Base-by-base conservation (phyloP, 2,329 filamentous ascomycete genomes). In the Fusarium sulawesiense region DNA sequence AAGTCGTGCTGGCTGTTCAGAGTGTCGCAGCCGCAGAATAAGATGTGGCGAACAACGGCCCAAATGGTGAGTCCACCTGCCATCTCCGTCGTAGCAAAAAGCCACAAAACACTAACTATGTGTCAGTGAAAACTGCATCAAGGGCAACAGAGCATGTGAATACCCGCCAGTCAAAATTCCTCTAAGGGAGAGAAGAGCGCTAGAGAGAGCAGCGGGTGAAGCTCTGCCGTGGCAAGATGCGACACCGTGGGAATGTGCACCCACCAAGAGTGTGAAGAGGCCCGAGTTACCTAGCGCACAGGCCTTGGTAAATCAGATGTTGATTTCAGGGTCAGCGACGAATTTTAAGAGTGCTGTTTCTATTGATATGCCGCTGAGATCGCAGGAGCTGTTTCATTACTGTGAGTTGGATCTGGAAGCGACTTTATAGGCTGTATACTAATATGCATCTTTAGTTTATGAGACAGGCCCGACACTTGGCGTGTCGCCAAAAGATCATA, bases 361-460 rank as follows among this genome's bases (percentile, higher is more conserved):
- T 4, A 66, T 66, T 10, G 27, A 56, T 0, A 66, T 66, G 64
- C 64, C 64, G 3, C 18, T 66, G 13, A 44, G 47, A 32, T 66
- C 64, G 2, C 62, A 66, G 6, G 64, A 66, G 11, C 32, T 66
- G 7, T 66, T 66, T n/a, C 57, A 66, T 29, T 66, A 66, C 5
- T 66, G 64, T 66, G 27, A 7, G 56, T 14, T 1, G 2, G 8
- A 16, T 25, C 2, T 12, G 5, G 4, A 2, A 6, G 3, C 3
- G 2, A 29, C 7, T 2, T 13, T 10, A 1, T 14, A 4, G 9
- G 21, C 6, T 1, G 1, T 7, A 27, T 11, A 21, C 37, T 54
- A 2, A 65, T 20, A 11, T 6, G 2, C 0, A 11, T 3, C 3
- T 5, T n/a, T 13, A 44, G 64, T 53, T 4, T 66, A 56, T 3